Conservation (phyloP, 805 yeast genomes). For the Debaryomyces hansenii region DNA sequence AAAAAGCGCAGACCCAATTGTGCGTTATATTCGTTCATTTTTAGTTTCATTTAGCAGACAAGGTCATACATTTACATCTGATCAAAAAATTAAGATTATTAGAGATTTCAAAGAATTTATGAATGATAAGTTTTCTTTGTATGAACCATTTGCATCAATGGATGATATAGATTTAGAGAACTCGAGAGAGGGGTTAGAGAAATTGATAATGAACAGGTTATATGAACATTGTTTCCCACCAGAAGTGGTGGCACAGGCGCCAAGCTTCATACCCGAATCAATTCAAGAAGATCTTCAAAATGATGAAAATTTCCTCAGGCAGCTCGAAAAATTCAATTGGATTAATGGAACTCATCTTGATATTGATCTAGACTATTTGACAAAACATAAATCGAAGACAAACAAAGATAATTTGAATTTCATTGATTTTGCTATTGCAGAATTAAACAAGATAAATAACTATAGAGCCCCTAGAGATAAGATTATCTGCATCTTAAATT, state of each 20-base stretch:
- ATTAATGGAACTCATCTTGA: slow-evolving; percentile 76
- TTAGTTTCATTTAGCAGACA: slow-evolving; percentile 70
- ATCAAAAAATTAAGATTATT: slow-evolving; percentile 77
- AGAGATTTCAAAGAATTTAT: slow-evolving; percentile 77
- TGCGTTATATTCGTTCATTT: slow-evolving; percentile 82
- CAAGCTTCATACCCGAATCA: slow-evolving; percentile 37
- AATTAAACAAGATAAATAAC: slow-evolving; percentile 72
- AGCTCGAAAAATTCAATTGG: slow-evolving; percentile 68
- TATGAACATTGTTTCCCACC: slow-evolving; percentile 83
- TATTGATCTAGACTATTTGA: slow-evolving; percentile 47
- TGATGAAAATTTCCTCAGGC: slow-evolving; percentile 54
- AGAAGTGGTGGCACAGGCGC: slow-evolving; percentile 39
- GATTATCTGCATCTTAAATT: slow-evolving; percentile 83
- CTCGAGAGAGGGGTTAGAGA: slow-evolving; percentile 89
- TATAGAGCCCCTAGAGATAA: slow-evolving; percentile 95
- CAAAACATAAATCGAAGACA: slow-evolving; percentile 24
- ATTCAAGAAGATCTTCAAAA: slow-evolving; percentile 57
- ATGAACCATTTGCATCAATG: slow-evolving; percentile 74
- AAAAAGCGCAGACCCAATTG: slow-evolving; percentile 83
- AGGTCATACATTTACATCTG: slow-evolving; percentile 57
- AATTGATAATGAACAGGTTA: slow-evolving; percentile 83
- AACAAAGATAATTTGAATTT: slow-evolving; percentile 39
- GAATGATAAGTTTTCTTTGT: slow-evolving; percentile 55
- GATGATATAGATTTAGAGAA: slow-evolving; percentile 59
- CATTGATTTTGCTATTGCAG: slow-evolving; percentile 65